These are phyloP conservation scores for Botrytis sinoallii DNA, from an alignment of 2,329 filamentous ascomycete genomes.

Conservation along the genomic window DNA sequence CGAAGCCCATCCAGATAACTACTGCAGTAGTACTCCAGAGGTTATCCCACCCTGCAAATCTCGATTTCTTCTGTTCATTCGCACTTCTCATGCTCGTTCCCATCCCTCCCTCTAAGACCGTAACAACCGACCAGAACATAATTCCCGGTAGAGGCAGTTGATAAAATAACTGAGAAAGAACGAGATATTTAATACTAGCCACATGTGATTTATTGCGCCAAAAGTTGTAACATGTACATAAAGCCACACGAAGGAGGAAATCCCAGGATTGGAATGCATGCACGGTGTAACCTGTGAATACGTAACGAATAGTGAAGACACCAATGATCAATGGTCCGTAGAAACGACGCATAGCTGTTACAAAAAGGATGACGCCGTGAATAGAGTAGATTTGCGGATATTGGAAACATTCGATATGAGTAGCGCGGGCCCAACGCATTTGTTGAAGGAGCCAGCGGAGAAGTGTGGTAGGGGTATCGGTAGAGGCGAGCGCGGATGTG, in stretches of 20 bases:
- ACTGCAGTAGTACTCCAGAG: slow-evolving; percentile 24
- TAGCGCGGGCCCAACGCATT: slow-evolving; percentile 39
- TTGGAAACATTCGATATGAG: slow-evolving; percentile 40
- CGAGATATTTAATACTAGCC: slow-evolving; percentile 29
- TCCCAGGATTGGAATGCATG: slow-evolving; percentile 36
- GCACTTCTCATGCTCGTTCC: slow-evolving; percentile 39
- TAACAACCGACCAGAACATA: slow-evolving; percentile 39
- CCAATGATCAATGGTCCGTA: slow-evolving; percentile 36
- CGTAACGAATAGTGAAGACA: slow-evolving; percentile 36
- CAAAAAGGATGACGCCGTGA: slow-evolving; percentile 39
- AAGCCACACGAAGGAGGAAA: slow-evolving; percentile 32
- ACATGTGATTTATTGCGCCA: slow-evolving; percentile 35
- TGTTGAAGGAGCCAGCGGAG: slow-evolving; percentile 40
- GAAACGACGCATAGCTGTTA: slow-evolving; percentile 37
- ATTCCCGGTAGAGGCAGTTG: slow-evolving; percentile 39
- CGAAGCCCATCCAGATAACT: slow-evolving; percentile 25
- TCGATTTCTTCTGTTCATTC: slow-evolving; percentile 31
- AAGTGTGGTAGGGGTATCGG: slow-evolving; percentile 40
- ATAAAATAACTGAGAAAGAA: slow-evolving; percentile 34
- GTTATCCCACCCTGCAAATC: slow-evolving; percentile 21
- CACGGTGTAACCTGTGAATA: slow-evolving; percentile 34
- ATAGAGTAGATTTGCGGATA: slow-evolving; percentile 39
- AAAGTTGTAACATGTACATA: slow-evolving; percentile 37
- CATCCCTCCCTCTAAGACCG: slow-evolving; percentile 39
- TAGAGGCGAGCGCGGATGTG: slow-evolving; percentile 38